These are phyloP conservation scores for Irpex lacteus DNA, from an alignment of 1,284 basidiomycete species.

Conservation along the genomic window DNA sequence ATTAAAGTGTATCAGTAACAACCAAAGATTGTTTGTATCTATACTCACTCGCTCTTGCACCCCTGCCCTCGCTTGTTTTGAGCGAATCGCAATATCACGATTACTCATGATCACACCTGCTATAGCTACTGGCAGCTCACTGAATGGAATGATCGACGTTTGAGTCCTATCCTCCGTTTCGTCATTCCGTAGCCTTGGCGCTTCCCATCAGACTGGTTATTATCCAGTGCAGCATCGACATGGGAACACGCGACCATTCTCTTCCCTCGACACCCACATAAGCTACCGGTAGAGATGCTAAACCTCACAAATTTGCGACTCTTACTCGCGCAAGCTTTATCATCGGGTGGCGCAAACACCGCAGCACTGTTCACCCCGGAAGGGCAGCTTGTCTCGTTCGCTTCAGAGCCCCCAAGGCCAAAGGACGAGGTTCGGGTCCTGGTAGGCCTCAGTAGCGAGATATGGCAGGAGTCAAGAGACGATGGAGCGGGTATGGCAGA, in stretches of 20 bases:
- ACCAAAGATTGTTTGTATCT: too few relatives aligned
- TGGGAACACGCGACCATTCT: background rate
- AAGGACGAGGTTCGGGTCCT: constrained; percentile 73
- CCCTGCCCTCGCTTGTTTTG: too few relatives aligned
- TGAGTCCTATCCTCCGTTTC: background rate
- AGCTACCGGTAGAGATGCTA: constrained; percentile 35
- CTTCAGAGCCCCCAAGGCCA: constrained; percentile 44
- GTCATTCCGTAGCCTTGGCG: background rate
- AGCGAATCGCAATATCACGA: too few relatives aligned
- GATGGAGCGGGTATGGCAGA: constrained; percentile 66
- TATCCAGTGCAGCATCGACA: background rate
- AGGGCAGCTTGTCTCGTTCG: constrained; percentile 60
- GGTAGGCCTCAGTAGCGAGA: constrained; percentile 66
- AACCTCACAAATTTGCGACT: constrained; percentile 58
- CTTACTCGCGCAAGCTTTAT: constrained; percentile 53
- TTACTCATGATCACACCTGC: too few relatives aligned
- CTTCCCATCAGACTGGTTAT: background rate
- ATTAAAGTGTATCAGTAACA: too few relatives aligned
- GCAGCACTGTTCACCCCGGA: constrained; percentile 59
- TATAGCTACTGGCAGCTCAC: too few relatives aligned
- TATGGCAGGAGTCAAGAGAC: constrained; percentile 70
- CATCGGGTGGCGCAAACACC: constrained; percentile 55
- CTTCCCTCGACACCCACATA: background rate
- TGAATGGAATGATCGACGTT: too few relatives aligned
- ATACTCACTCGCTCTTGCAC: too few relatives aligned